Base-by-base conservation (phyloP, 768 basidiomycete species). In the Chalciporus piperatus region DNA sequence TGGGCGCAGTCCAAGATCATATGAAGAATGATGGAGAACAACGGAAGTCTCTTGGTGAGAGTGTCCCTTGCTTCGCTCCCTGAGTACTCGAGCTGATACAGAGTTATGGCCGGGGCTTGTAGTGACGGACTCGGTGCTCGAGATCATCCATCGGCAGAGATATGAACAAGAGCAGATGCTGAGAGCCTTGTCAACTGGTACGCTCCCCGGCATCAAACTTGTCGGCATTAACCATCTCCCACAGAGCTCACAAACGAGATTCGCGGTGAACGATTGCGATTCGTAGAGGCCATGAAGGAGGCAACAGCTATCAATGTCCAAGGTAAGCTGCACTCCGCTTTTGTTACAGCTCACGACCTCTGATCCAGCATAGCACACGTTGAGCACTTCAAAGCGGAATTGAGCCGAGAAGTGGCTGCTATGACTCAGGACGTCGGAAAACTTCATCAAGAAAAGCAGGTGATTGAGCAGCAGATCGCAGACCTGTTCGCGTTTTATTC, bases 241-340 rank as follows among this genome's bases (percentile, higher is more conserved):
- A 16, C 59, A 90, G 92, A 91, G 64, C 77, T 95, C 19, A 85
- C 85, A 3, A 78, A 80, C 50, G 92, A 94, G 59, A 93, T 95
- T 47, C 84, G 85, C 47, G 91, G 92, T 1, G 92, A 94, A 69
- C 72, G 91, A 42, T 70, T 94, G 48, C 76, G 89, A 6, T 94
- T 95, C 59, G 89, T 94, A 6, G 92, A 95, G 60, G 91, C 92
- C n/a, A 95, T 94, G 92, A 89, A 89, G 64, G 88, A 92, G 59
- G 92, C 91, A 1, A 95, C 92, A 0, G 82, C 83, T 2, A 89
- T 95, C 59, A 93, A 94, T 56, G 83, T 95, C 3, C 85, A 89
- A 66, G 73, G 89, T 87, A 68, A 63, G 72, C 52, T 14, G 27
- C 9, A 30, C 42, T 32, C 42, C 7, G 4, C 27, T 27, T 3